Conservation (phyloP, 2,329 filamentous ascomycete species). For the Penicillium sclerotiorum region DNA sequence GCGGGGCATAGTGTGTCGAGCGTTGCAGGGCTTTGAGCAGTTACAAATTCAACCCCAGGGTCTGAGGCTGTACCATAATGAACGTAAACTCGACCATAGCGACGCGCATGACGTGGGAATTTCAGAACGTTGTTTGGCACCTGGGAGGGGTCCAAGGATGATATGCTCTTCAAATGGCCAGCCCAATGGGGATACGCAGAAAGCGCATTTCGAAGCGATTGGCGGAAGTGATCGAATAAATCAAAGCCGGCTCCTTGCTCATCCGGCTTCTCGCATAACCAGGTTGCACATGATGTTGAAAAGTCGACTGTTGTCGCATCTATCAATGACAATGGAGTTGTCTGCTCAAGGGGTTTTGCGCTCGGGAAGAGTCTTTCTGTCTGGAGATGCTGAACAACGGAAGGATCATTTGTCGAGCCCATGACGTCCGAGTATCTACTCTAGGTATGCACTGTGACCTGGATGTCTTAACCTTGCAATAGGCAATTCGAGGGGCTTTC, state of each 20-base stretch:
- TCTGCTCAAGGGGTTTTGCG: conserved; percentile 10
- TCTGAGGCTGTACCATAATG: conserved; percentile 42
- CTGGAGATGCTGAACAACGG: background rate
- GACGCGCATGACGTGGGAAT: conserved; percentile 18
- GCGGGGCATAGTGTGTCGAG: conserved; percentile 25
- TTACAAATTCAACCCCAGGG: conserved; percentile 46
- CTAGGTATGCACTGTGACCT: too few relatives aligned
- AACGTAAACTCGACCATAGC: conserved; percentile 35
- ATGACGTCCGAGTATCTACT: too few relatives aligned
- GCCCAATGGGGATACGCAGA: conserved; percentile 43
- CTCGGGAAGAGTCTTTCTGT: conserved; percentile 24
- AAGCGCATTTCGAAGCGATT: conserved; percentile 16
- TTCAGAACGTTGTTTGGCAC: background rate
- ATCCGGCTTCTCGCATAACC: conserved; percentile 44
- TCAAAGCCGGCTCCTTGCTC: conserved; percentile 6
- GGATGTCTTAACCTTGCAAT: too few relatives aligned
- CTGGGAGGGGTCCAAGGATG: conserved; percentile 4
- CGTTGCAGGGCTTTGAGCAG: conserved; percentile 24
- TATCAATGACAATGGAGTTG: conserved; percentile 26
- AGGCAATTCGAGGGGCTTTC: too few relatives aligned
- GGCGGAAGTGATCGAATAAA: conserved; percentile 16
- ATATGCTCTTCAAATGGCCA: conserved; percentile 39
- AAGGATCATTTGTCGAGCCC: background rate
- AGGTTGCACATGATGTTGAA: conserved; percentile 45
- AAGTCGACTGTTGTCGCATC: conserved; percentile 50